Base-by-base conservation (phyloP, 495 filamentous ascomycete species). In the Penicillium bovifimosum region DNA sequence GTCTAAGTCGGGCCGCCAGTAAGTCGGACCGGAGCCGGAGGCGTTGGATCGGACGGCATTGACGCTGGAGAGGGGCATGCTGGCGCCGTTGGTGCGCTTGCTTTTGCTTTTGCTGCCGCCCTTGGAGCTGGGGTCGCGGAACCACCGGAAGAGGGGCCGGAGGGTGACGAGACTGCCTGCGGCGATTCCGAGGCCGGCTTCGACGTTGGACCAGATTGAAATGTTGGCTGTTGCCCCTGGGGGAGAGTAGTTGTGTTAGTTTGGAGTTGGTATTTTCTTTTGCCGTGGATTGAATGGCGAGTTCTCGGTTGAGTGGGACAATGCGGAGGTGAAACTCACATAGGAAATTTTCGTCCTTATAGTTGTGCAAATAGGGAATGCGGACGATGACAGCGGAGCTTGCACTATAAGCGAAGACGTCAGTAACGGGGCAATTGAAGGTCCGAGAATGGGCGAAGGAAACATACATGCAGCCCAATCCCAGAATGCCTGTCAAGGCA, bases 91-190 rank as follows among this genome's bases (percentile, higher is more conserved):
- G 16, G 66, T 63, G 16, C 52, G 58, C 47, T 62, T 69, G 48
- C 58, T 68, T 17, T 42, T 50, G 48, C 48, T 50, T 16, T 17
- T 50, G 48, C 54, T 61, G 11, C 61, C 58, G 9, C 56, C 54
- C 9, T 14, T 54, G n/a, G 60, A 71, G 44, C 59, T 66, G 45
- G 65, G 52, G 34, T 70, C 71, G 11, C 65, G 61, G 42, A 74
- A 70, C 69, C 69, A 74, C 48, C 71, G 69, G 57, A 82, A 73
- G 0, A 78, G 60, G 6, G 75, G 74, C 13, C 71, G 71, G n/a
- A 77, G 69, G 8, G 72, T 75, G 6, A 73, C 71, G 3, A 78
- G 69, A 39, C 71, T 74, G 29, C 71, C 76, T 29, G 72, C 71
- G 18, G 70, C 65, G 40, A 78, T 76, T 20, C 73, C 76, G 1